Conservation (phyloP, 768 basidiomycete species). For the Termitomyces sp. region DNA sequence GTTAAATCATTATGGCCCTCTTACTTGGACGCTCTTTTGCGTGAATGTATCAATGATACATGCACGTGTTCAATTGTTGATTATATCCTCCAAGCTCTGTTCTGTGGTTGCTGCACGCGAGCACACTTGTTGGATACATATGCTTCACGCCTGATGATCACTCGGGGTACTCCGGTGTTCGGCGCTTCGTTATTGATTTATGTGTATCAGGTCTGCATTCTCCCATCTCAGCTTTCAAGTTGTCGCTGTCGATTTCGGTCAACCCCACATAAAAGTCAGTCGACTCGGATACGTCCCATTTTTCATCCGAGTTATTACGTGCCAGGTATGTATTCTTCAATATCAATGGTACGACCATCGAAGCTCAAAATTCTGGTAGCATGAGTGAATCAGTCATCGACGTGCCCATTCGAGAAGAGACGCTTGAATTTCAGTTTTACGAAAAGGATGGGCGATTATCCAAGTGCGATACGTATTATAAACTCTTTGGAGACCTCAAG, state of each 20-base stretch:
- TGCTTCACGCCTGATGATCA: neutral
- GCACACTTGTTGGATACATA: too few species aligned
- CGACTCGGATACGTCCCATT: too few species aligned
- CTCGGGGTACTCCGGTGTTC: neutral
- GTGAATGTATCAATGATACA: too few species aligned
- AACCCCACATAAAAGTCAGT: too few species aligned
- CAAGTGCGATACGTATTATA: neutral
- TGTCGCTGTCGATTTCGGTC: neutral
- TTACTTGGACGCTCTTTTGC: too few species aligned
- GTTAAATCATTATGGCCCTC: too few species aligned
- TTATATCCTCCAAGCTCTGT: too few species aligned
- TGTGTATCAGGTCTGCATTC: neutral
- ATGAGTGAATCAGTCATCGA: neutral
- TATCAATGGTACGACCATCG: neutral
- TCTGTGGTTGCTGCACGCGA: too few species aligned
- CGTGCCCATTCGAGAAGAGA: neutral
- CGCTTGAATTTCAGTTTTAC: neutral
- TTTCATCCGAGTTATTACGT: neutral
- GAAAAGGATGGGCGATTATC: neutral
- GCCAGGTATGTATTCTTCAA: neutral
- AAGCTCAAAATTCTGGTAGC: neutral
- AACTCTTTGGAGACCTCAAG: neutral
- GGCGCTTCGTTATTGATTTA: too few species aligned
- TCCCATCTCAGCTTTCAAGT: neutral
- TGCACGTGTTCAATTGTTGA: too few species aligned